Evolutionary conservation across 164 flowering plant genomes (phyloP).

Genomic region (Umbellularia californica): DNA sequence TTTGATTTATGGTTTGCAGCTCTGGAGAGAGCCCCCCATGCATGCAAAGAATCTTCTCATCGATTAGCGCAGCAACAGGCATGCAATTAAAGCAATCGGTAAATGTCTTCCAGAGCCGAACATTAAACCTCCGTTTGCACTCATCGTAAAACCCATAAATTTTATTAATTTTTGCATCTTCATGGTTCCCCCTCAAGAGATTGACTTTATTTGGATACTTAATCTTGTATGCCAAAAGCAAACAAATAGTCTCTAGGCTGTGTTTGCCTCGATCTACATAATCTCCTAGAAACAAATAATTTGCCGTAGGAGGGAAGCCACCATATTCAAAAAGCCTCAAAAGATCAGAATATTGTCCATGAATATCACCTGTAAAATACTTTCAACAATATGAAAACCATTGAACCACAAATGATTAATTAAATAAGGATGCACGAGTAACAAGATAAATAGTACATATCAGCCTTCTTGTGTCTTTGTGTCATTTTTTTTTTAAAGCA

Average conservation of each 20-base stretch:
- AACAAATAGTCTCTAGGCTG: constrained; percentile 50
- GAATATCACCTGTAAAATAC: constrained; percentile 44
- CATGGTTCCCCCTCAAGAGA: constrained; percentile 47
- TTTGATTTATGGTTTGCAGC: constrained; percentile 29
- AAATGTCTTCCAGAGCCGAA: constrained; percentile 54
- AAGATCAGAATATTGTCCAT: constrained; percentile 52
- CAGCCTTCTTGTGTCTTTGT: too few species aligned
- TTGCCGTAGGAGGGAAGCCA: constrained; percentile 47
- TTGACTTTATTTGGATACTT: constrained; percentile 41
- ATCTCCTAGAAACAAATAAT: constrained; percentile 54
- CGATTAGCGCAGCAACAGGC: constrained; percentile 52
- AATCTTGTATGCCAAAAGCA: constrained; percentile 49
- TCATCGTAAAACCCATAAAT: constrained; percentile 64
- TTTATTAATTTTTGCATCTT: constrained; percentile 47
- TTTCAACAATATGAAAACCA: not conserved
- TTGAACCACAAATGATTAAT: not conserved
- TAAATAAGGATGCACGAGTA: too few species aligned
- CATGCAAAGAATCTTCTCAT: constrained; percentile 45
- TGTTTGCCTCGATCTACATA: constrained; percentile 56
- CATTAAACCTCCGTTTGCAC: constrained; percentile 53
- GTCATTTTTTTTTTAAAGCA: too few species aligned
- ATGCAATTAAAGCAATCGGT: constrained; percentile 54
- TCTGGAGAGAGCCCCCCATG: constrained; percentile 61
- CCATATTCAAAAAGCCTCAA: constrained; percentile 46
- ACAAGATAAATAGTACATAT: too few species aligned